Evolutionary conservation across 495 filamentous ascomycete species (phyloP), one percentile per base, ranked within the genome.

Genomic region (Annulohypoxylon maeteangense): DNA sequence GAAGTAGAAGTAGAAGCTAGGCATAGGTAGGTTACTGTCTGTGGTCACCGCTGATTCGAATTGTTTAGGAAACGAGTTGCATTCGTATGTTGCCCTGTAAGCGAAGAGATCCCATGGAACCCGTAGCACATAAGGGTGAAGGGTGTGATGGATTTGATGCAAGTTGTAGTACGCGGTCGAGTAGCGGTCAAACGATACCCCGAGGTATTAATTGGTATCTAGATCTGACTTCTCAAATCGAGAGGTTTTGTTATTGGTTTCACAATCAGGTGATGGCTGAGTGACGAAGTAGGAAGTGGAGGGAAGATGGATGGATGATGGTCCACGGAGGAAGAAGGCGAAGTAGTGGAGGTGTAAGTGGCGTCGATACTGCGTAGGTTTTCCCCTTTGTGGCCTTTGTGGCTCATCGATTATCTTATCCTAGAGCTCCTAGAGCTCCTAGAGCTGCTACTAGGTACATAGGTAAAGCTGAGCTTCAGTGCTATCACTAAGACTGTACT

Each of bases 101-200:
- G 64, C 65, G 65, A 68, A 7, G 56, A 47, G 44, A 47, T 27
- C 25, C 18, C 20, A 54, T 25, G 22, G 31, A 31, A 66, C 59
- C 58, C 14, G 70, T 72, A 55, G 55, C 36, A 72, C 70, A 65
- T 64, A 22, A 44, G 53, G 54, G 36, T 67, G 50, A 22, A 44
- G 53, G 54, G 36, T 67, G 50, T 67, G 63, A 67, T 68, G 47
- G 55, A 65, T 31, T 61, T 38, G 20, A 65, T 31, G 47, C 20
- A 55, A 53, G 54, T n/a, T 34, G 56, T 68, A 57, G 56, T 68
- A 57, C 16, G 20, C 38, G 44, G 16, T 50, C 62, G 59, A 62
- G 65, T 72, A 51, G 60, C 70, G 70, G 70, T 64, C 70, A 72
- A 72, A 72, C 54, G 64, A 65, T 57, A 44, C 58, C 47, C 70